Evolutionary conservation across 2,329 filamentous ascomycete genomes (phyloP), one percentile per base, ranked within the genome.

Genomic region (Fusarium miscanthi): DNA sequence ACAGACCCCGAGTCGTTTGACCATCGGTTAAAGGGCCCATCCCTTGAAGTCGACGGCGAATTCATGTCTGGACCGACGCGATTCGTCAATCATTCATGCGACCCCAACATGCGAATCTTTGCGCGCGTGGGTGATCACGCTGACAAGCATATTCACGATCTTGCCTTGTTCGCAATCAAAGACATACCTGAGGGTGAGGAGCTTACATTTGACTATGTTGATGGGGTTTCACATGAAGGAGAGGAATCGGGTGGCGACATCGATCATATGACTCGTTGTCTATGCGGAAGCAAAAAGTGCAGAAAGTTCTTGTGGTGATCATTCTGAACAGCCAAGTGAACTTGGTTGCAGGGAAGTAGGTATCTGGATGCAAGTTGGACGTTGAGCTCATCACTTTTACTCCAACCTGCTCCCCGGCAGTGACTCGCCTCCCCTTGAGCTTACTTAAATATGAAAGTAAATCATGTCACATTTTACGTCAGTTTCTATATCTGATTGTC

Each of bases 61-160:
- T 92, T 92, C 79, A 90, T 91, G 84, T 93, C 93, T 2, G 93
- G 93, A 0, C 92, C 93, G 0, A 93, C 92, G 0, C 88, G 93
- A 6, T 96, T 95, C 80, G 92, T 95, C 79, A 96, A 96, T 76
- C 93, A 96, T 79, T 92, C 89, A 4, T 95, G 93, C 79, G 88
- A 93, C 8, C 93, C 93, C 0, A 95, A 95, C 76, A 87, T 94
- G 77, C 86, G 92, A 19, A 93, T 94, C 67, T 95, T 95, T 80
- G 93, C 92, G 0, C 89, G 94, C 2, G 92, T 93, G 3, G 93
- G 92, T 56, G 93, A 95, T 76, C 91, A 93, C 68, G 89, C 92
- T 1, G 92, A 95, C 76, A 90, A 90, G 65, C 87, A 90, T 51
- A 86, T 95, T 11, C 94, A 95, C 78, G 92, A 94, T 67, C 83